Base-by-base conservation (phyloP, 2,329 filamentous ascomycete species). In the Paraconiothyrium brasiliense region DNA sequence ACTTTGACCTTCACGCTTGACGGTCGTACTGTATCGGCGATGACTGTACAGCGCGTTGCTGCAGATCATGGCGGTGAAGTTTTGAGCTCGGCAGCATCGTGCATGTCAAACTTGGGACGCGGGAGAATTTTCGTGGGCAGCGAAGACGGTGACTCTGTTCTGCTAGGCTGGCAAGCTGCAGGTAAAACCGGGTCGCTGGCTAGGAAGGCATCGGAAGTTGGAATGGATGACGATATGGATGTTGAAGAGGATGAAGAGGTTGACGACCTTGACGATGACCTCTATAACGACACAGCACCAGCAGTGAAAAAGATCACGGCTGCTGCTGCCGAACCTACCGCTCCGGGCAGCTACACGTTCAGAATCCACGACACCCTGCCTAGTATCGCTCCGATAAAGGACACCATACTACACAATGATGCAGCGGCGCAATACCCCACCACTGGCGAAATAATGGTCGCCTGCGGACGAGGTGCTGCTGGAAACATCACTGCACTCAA, bases 1-100 rank as follows among this genome's bases (percentile, higher is more conserved):
- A 85, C 95, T 24, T 79, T 98, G 13, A 90, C 87, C 16, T 97
- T 99, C 81, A 89, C 89, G 58, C 87, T 97, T 63, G 94, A 97
- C 75, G 95, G 96, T 16, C 88, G 95, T 58, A 96, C 92, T 2
- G 93, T 99, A 1, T 97, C 94, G 30, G 93, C 93, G 1, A 84
- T 99, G 63, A 88, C 86, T n/a, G 80, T 99, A 57, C 88, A 87
- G 65, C 79, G 87, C 43, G 83, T 97, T 5, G 74, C 86, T 4
- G 71, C 81, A 43, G 87, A 92, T 57, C 83, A 85, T 27, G 90
- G 91, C 10, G 90, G 90, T 8, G 76, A 80, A 34, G 64, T 92
- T 10, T 74, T 96, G 60, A 85, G 85, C 52, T 84, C 85, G 46
- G 81, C 85, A 24, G 86, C 89, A 30, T 90, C 92, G 1, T 93